Conservation (phyloP, 768 basidiomycete species). For the Leccinum arenicola region DNA sequence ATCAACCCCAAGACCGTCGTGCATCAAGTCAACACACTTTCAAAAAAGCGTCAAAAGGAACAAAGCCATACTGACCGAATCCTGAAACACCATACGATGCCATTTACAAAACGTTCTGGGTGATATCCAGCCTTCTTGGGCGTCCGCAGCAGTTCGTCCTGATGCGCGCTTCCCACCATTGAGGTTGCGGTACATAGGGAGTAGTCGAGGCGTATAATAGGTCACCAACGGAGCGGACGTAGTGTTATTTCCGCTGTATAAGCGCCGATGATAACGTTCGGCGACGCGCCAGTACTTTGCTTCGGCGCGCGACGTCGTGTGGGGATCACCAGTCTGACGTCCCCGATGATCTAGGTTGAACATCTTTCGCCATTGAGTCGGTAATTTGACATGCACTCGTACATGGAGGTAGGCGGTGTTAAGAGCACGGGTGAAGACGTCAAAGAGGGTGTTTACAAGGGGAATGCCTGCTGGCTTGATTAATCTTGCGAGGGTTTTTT, state of each 20-base stretch:
- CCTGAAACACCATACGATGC: constrained; percentile 45
- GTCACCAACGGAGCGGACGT: constrained; percentile 25
- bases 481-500: constrained; percentile 4
- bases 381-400: constrained; percentile 9
- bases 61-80: constrained; percentile 33
- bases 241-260: constrained; percentile 21
- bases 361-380: constrained; percentile 9
- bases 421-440: constrained; percentile 12
- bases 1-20: not conserved
- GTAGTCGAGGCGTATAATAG: constrained; percentile 37
- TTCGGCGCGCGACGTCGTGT: constrained; percentile 25
- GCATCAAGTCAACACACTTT: not conserved
- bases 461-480: not conserved
- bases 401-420: constrained; percentile 14
- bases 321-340: constrained; percentile 10
- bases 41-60: not conserved
- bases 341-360: not conserved
- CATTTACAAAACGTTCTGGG: constrained; percentile 41
- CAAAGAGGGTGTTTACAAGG: constrained; percentile 8
- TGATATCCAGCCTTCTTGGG: constrained; percentile 29
- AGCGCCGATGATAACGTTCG: constrained; percentile 23
- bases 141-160: constrained; percentile 13
- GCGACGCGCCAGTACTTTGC: constrained; percentile 32
- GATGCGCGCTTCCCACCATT: not conserved
- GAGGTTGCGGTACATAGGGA: constrained; percentile 37